These are phyloP conservation scores for Nicotiana undulata DNA, from an alignment of 257 asterid species.

Conservation along the genomic window DNA sequence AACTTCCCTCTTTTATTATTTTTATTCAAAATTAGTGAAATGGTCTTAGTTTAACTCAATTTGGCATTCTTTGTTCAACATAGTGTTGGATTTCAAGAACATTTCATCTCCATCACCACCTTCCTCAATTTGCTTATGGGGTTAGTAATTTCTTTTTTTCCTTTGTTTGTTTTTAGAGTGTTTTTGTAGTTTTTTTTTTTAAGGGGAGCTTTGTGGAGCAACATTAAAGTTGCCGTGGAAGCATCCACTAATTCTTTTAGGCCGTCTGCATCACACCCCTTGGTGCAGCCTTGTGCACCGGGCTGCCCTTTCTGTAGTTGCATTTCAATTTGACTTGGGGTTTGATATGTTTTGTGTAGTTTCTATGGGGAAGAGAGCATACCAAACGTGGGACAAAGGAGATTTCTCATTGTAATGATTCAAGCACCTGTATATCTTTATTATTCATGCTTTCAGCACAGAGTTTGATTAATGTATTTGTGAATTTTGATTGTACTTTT, in stretches of 20 bases:
- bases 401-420: constrained; percentile 73
- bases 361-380: constrained; percentile 76
- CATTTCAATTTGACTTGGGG: not conserved
- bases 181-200: not conserved
- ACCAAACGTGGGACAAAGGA: constrained; percentile 67
- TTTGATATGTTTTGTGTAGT: constrained; percentile 33
- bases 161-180: not conserved
- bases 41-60: not conserved
- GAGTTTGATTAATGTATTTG: not conserved
- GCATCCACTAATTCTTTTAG: not conserved
- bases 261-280: too few relatives aligned
- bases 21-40: not conserved
- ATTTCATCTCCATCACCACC: constrained; percentile 46
- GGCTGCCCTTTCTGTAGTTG: not conserved
- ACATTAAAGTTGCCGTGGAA: too few relatives aligned
- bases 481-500: constrained; percentile 15
- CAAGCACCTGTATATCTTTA: constrained; percentile 13
- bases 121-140: constrained; percentile 54
- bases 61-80: not conserved
- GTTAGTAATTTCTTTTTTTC: constrained; percentile 20
- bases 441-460: not conserved
- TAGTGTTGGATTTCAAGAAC: constrained; percentile 78
- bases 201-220: too few relatives aligned
- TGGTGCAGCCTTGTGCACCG: too few relatives aligned
- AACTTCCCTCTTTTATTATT: not conserved